A percentile compares a stretch with the other conserved stretches of the same genome.
Conservation (phyloP, 805 yeast genomes). For the Saccharomyces paradoxus region DNA sequence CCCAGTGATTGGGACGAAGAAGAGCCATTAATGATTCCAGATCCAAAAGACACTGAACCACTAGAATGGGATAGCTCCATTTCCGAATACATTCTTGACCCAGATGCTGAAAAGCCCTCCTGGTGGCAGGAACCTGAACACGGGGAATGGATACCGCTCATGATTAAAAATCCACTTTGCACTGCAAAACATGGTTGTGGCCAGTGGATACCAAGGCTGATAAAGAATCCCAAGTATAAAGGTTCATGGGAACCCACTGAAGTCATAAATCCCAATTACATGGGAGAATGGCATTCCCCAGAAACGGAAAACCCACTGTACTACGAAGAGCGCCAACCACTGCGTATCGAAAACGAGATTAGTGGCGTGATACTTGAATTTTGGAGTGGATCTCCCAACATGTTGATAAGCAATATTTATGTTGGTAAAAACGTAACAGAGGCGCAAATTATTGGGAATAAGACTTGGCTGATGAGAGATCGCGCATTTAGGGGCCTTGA, state of each 20-base stretch:
- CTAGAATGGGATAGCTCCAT: constrained; percentile 70
- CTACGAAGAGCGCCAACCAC: constrained; percentile 49
- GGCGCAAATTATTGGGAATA: constrained; percentile 77
- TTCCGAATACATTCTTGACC: constrained; percentile 54
- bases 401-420: constrained; percentile 76
- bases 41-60: constrained; percentile 63
- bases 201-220: constrained; percentile 59
- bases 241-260: constrained; percentile 74
- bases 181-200: constrained; percentile 64
- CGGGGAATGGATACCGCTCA: constrained; percentile 75
- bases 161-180: constrained; percentile 68
- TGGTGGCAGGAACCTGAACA: constrained; percentile 89
- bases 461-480: constrained; percentile 38
- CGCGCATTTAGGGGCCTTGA: neutral
- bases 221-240: constrained; percentile 60
- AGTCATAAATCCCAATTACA: constrained; percentile 65
- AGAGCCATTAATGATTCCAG: constrained; percentile 55
- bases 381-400: constrained; percentile 75
- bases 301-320: constrained; percentile 62
- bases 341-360: constrained; percentile 59
- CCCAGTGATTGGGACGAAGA: constrained; percentile 83
- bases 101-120: constrained; percentile 57
- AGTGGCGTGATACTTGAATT: constrained; percentile 70
- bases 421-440: constrained; percentile 77
- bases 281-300: constrained; percentile 72